phyloP scores from a whole-genome alignment of 2,329 filamentous ascomycete species.

The Cryphonectria carpinicola region DNA sequence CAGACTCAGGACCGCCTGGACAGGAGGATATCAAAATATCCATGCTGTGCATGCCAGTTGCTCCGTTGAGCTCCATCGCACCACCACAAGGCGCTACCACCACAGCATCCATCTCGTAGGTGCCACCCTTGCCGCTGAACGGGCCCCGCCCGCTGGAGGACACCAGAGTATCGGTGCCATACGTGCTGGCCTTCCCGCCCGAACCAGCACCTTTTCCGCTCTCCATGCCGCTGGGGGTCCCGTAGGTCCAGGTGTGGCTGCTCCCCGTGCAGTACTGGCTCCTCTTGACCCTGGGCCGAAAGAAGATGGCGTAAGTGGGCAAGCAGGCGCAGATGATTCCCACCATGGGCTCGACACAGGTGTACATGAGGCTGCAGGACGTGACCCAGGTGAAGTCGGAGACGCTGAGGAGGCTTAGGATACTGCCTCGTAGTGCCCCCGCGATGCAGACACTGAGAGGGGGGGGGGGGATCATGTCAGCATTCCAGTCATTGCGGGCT shows the following conservation, averaged over 20 bases:
- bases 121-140: background rate
- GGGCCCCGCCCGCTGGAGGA: background rate
- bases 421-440: conserved; percentile 35
- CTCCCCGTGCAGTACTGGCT: background rate
- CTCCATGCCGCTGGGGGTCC: background rate
- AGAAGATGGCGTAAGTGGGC: conserved; percentile 29
- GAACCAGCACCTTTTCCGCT: background rate
- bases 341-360: conserved; percentile 39
- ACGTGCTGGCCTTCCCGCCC: background rate
- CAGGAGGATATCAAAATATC: background rate
- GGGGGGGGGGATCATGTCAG: background rate
- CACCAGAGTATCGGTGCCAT: background rate
- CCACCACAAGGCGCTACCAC: background rate
- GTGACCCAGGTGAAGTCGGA: conserved; percentile 37
- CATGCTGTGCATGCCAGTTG: background rate
- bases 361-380: conserved; percentile 39
- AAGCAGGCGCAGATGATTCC: conserved; percentile 44
- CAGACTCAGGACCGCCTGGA: background rate
- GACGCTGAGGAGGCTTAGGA: conserved; percentile 32
- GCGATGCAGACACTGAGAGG: conserved; percentile 36
- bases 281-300: conserved; percentile 5
- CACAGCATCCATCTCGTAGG: background rate
- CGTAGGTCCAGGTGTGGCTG: background rate
- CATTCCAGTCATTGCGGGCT: background rate
- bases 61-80: background rate